Conservation (phyloP, 2,329 filamentous ascomycete genomes). For the Hymenoscyphus infarciens region DNA sequence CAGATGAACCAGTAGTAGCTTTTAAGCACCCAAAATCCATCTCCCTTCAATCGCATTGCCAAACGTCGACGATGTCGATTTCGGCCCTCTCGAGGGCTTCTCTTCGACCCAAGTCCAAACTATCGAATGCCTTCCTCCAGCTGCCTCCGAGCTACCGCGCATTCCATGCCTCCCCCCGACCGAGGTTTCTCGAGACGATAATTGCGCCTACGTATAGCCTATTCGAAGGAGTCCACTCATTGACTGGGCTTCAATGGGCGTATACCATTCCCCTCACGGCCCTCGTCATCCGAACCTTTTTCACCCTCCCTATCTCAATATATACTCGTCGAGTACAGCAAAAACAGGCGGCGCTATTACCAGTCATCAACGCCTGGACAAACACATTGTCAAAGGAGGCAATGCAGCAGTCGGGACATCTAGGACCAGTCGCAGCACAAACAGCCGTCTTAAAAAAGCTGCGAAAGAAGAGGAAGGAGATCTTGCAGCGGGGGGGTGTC, state of each 20-base stretch:
- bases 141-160: conserved; percentile 36
- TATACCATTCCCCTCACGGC: conserved; percentile 52
- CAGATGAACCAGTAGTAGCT: background rate
- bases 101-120: conserved; percentile 7
- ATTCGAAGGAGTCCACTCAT: conserved; percentile 47
- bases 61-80: conserved; percentile 3
- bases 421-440: conserved; percentile 24
- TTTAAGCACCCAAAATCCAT: background rate
- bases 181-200: conserved; percentile 41
- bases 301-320: conserved; percentile 46
- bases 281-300: conserved; percentile 44
- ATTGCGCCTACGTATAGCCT: conserved; percentile 43
- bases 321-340: conserved; percentile 39
- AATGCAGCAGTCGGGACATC: conserved; percentile 26
- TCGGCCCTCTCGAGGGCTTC: conserved; percentile 2
- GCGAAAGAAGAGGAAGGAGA: conserved; percentile 25
- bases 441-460: conserved; percentile 23
- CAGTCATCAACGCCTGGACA: conserved; percentile 41
- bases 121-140: conserved; percentile 19
- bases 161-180: conserved; percentile 48
- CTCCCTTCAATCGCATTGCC: background rate
- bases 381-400: conserved; percentile 30
- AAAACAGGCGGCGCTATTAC: conserved; percentile 42
- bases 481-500: conserved; percentile 38
- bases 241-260: conserved; percentile 50